These are phyloP conservation scores for Fraxinus platypoda DNA, from an alignment of 305 asterid species.

Conservation along the genomic window DNA sequence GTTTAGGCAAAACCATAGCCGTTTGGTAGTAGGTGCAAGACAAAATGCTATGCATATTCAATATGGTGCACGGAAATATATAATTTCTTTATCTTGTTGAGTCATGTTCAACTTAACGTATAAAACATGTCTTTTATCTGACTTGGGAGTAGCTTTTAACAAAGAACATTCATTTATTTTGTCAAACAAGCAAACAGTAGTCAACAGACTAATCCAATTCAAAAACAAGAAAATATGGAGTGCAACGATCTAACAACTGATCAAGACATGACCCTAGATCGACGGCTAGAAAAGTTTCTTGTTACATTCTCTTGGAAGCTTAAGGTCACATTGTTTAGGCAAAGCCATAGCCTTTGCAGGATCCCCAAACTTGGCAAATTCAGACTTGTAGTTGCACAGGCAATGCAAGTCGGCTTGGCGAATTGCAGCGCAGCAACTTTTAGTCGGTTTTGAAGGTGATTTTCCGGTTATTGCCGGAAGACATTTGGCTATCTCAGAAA, in stretches of 20 bases:
- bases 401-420: slow-evolving; percentile 39
- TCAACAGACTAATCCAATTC: neutral
- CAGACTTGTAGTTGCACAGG: slow-evolving; percentile 44
- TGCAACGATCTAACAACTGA: neutral
- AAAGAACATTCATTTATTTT: neutral
- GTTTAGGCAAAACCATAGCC: slow-evolving; percentile 48
- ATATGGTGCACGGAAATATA: too few species aligned
- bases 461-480: slow-evolving; percentile 49
- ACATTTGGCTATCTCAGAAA: slow-evolving; percentile 40
- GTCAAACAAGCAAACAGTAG: neutral
- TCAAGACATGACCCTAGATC: neutral
- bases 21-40: neutral
- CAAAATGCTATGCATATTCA: too few species aligned
- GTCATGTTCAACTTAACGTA: neutral
- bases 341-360: slow-evolving; percentile 49
- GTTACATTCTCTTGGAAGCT: slow-evolving; percentile 35
- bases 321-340: slow-evolving; percentile 41
- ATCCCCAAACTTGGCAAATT: slow-evolving; percentile 36
- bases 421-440: slow-evolving; percentile 41
- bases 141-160: neutral
- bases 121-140: neutral
- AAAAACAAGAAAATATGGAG: neutral
- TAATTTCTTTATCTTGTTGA: too few species aligned
- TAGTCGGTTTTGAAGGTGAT: slow-evolving; percentile 38
- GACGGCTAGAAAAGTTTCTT: neutral